Evolutionary conservation across 1,284 basidiomycete species (phyloP).

Genomic region (Pseudozyma thailandica): DNA sequence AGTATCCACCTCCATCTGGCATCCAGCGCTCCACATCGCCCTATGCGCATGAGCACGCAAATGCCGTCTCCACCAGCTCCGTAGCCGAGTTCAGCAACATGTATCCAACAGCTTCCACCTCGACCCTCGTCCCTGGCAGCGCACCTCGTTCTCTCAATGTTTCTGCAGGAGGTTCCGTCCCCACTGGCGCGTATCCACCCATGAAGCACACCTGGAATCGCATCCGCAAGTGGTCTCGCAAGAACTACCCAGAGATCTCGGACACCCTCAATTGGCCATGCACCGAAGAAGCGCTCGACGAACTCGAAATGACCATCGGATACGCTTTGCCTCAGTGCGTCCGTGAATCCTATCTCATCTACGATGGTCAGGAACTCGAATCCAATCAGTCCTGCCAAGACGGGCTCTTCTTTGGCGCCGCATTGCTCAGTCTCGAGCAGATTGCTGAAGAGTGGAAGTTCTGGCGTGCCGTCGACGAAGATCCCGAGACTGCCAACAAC

Average conservation of each 20-base stretch:
- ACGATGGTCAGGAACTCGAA: slow-evolving; percentile 66
- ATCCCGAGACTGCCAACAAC: slow-evolving; percentile 61
- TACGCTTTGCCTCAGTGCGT: slow-evolving; percentile 60
- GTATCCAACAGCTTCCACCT: slow-evolving; percentile 50
- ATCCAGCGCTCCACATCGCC: slow-evolving; percentile 32
- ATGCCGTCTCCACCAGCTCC: slow-evolving; percentile 41
- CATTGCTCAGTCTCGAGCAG: slow-evolving; percentile 61
- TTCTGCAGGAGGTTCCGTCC: slow-evolving; percentile 46
- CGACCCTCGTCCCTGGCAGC: slow-evolving; percentile 42
- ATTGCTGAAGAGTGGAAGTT: slow-evolving; percentile 64
- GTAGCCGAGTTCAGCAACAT: slow-evolving; percentile 59
- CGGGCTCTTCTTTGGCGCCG: slow-evolving; percentile 65
- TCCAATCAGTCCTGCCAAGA: slow-evolving; percentile 63
- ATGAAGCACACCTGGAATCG: slow-evolving; percentile 64
- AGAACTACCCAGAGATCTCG: slow-evolving; percentile 61
- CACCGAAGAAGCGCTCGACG: slow-evolving; percentile 55
- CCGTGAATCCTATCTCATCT: slow-evolving; percentile 61
- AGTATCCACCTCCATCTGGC: slow-evolving; percentile 41
- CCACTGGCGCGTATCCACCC: slow-evolving; percentile 60
- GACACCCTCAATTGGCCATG: slow-evolving; percentile 67
- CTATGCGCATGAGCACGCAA: slow-evolving; percentile 23
- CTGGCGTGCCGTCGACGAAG: slow-evolving; percentile 65
- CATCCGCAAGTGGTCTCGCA: slow-evolving; percentile 58
- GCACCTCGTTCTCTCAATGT: slow-evolving; percentile 17
- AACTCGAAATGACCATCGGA: slow-evolving; percentile 61